A percentile compares a stretch with the other conserved stretches of the same genome.
phyloP scores from a whole-genome alignment of 1,284 basidiomycete species.

The Schizopora paradoxa region DNA sequence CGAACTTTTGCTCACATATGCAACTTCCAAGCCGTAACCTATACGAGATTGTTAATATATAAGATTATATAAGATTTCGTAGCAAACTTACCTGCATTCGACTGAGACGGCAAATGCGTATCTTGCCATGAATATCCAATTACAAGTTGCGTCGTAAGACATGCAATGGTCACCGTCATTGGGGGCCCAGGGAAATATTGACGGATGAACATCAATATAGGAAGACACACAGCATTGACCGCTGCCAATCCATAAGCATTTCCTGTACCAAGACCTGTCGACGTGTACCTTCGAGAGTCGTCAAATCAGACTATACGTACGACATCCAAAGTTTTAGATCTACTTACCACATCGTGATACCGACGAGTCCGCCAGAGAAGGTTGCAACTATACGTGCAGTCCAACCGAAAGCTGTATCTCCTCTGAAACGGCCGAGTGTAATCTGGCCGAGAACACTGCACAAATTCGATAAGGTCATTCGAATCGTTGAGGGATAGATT shows the following conservation, averaged over 20 bases:
- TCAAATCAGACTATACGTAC: background rate
- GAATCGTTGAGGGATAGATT: background rate
- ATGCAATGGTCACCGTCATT: slow-evolving; percentile 69
- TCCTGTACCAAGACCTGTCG: slow-evolving; percentile 57
- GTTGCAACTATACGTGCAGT: slow-evolving; percentile 61
- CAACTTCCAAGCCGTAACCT: slow-evolving; percentile 46
- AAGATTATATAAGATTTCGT: background rate
- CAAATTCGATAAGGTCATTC: slow-evolving; percentile 6
- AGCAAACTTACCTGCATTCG: slow-evolving; percentile 41
- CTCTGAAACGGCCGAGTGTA: slow-evolving; percentile 63
- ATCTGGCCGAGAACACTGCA: slow-evolving; percentile 67
- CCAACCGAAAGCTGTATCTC: slow-evolving; percentile 72
- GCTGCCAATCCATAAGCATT: slow-evolving; percentile 74
- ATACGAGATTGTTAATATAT: background rate
- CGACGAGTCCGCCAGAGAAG: slow-evolving; percentile 64
- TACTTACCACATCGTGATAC: slow-evolving; percentile 64
- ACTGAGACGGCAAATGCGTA: slow-evolving; percentile 37
- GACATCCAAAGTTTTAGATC: slow-evolving; percentile 9
- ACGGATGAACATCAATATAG: slow-evolving; percentile 61
- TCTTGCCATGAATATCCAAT: slow-evolving; percentile 73
- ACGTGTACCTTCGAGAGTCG: slow-evolving; percentile 56
- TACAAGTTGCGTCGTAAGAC: slow-evolving; percentile 66
- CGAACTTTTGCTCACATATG: slow-evolving; percentile 47
- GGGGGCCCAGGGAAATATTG: slow-evolving; percentile 73
- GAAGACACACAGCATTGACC: slow-evolving; percentile 64